Evolutionary conservation across 805 yeast species (phyloP).

Genomic region (Teunomyces kruisii): DNA sequence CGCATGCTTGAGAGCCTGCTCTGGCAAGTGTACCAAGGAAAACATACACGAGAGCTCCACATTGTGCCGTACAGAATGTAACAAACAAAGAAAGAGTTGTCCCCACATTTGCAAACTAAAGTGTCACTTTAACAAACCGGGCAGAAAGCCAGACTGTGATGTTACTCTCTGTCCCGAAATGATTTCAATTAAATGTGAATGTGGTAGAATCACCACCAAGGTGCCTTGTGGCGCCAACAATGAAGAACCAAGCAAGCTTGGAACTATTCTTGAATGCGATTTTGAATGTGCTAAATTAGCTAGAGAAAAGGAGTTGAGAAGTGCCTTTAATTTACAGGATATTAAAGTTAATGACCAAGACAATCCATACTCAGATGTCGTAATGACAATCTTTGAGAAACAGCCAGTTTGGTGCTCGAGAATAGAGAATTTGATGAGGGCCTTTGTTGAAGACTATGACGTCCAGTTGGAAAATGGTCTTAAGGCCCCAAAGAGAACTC

Average conservation of each 20-base stretch:
- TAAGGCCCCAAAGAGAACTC: slow-evolving; percentile 29
- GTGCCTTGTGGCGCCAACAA: slow-evolving; percentile 60
- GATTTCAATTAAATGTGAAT: slow-evolving; percentile 56
- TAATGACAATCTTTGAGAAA: slow-evolving; percentile 46
- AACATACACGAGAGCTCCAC: slow-evolving; percentile 49
- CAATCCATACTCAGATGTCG: slow-evolving; percentile 46
- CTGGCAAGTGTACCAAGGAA: slow-evolving; percentile 57
- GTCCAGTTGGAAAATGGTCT: slow-evolving; percentile 16
- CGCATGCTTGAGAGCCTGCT: slow-evolving; percentile 57
- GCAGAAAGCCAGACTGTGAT: slow-evolving; percentile 46
- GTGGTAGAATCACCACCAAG: slow-evolving; percentile 54
- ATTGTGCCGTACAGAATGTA: slow-evolving; percentile 61
- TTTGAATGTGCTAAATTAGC: slow-evolving; percentile 62
- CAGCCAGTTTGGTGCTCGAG: slow-evolving; percentile 70
- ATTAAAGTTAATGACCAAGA: slow-evolving; percentile 9
- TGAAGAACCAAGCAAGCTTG: slow-evolving; percentile 29
- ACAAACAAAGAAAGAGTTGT: slow-evolving; percentile 51
- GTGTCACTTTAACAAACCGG: slow-evolving; percentile 59
- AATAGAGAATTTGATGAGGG: slow-evolving; percentile 54
- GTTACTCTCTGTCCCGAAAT: slow-evolving; percentile 48
- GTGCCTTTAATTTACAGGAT: slow-evolving; percentile 49
- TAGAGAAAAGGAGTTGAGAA: slow-evolving; percentile 61
- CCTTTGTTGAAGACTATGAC: slow-evolving; percentile 44
- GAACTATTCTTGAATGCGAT: slow-evolving; percentile 57
- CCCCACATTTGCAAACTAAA: slow-evolving; percentile 62